Conservation (phyloP, 495 filamentous ascomycete genomes). For the Hypoxylon fragiforme region DNA sequence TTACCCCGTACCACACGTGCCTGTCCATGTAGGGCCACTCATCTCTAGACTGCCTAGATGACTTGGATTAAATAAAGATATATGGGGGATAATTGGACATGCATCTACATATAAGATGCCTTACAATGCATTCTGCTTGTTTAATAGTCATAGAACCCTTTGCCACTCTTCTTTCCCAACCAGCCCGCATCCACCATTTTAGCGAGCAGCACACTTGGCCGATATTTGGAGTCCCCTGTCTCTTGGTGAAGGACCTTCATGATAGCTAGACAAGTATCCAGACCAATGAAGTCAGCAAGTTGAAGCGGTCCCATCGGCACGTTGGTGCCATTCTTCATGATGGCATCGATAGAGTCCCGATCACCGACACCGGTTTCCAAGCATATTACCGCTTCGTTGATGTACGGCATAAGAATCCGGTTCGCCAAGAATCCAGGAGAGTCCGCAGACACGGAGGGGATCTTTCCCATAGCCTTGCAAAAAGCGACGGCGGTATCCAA, state of each 20-base stretch:
- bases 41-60: not conserved
- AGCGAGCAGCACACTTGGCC: constrained; percentile 78
- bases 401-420: constrained; percentile 97
- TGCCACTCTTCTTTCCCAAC: constrained; percentile 96
- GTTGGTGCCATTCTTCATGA: constrained; percentile 99
- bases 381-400: constrained; percentile 98
- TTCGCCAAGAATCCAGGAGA: constrained; percentile 95
- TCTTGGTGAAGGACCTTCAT: constrained; percentile 95
- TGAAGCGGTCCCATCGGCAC: constrained; percentile 97
- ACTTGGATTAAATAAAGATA: too few species aligned
- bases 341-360: constrained; percentile 89
- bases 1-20: too few species aligned
- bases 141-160: constrained; percentile 90
- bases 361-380: constrained; percentile 88
- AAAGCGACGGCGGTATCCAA: constrained; percentile 83
- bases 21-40: too few species aligned
- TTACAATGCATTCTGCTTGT: constrained; percentile 1
- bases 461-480: constrained; percentile 90
- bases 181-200: constrained; percentile 99
- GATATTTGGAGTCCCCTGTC: constrained; percentile 93
- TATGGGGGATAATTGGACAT: too few species aligned
- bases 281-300: constrained; percentile 94
- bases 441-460: constrained; percentile 82
- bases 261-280: constrained; percentile 95
- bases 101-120: too few species aligned